Evolutionary conservation across 306 rosid species (phyloP), one percentile per base, ranked within the genome.

Genomic region (Inga leiocalycina): DNA sequence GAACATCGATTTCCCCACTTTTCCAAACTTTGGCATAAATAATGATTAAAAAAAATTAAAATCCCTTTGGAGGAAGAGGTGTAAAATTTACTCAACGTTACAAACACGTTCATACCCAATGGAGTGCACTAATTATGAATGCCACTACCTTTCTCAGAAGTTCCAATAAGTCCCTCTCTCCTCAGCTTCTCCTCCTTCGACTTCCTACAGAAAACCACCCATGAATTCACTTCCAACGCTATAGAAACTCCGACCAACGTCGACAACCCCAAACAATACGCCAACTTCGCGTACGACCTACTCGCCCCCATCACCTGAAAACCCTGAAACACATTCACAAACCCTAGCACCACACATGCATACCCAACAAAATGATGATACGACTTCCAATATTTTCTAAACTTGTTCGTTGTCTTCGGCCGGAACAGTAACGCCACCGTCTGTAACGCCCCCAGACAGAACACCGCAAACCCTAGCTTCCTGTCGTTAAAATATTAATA

Each of bases 311-410:
- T 97, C 19, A 91, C 98, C 34, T 90, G 90, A 57, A 97, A 92
- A 0, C 99, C 99, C 24, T 94, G 89, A 66, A 97, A 94, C 34
- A 94, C 98, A 45, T 97, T 97, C 85, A 97, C 97, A 64, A 90
- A 89, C 8, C 95, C 97, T n/a, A 94, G 80, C 69, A 97, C 95
- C 75, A 97, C 99, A 59, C 98, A 94, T n/a, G 95, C 84, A 52
- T 97, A 97, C 79, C 99, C 99, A 0, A 94, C 99, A 68, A 97
- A 91, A 68, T 97, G 98, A 52, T 97, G 99, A 72, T 97, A 97
- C 0, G 97, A 94, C 77, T 97, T 97, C 99, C 99, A 94, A 32
- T 97, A 97, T 86, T 89, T 94, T 72, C 95, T 91, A 79, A 90
- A 90, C 87, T 92, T 97, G 88, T 88, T 92, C 46, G 95, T 97